Percentiles rank a stretch among this genome's conserved stretches.
Evolutionary conservation across 2,329 filamentous ascomycete genomes (phyloP).

Genomic region (Kalmusia sp.): DNA sequence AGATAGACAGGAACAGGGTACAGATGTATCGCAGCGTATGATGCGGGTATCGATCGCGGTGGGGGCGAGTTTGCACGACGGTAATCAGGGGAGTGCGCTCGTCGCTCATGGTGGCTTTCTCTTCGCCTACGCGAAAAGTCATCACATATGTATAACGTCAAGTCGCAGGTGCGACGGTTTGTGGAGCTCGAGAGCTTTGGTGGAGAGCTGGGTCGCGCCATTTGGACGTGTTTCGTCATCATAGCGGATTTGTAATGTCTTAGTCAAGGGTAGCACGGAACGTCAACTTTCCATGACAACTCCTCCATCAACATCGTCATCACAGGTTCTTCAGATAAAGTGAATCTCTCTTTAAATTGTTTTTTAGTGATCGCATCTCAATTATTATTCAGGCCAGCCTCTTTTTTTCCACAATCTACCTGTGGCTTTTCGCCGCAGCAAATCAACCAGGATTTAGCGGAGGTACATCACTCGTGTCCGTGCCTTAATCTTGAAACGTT

Average conservation of each 20-base stretch:
- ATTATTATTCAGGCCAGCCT: no score
- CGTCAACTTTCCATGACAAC: no score
- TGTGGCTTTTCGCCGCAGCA: no score
- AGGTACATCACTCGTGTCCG: no score
- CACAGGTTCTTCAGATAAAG: no score
- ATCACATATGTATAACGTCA: conserved; percentile 9
- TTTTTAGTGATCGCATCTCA: no score
- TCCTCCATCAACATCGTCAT: no score
- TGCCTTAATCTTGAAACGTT: no score
- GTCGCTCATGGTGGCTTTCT: conserved; percentile 50
- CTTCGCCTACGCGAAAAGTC: conserved; percentile 27
- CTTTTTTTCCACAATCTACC: no score
- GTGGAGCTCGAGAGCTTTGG: not conserved
- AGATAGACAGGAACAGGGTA: conserved; percentile 59
- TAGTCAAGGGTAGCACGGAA: no score
- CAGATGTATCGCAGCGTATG: conserved; percentile 70
- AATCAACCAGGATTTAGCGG: no score
- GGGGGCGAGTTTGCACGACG: conserved; percentile 63
- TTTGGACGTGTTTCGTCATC: not conserved
- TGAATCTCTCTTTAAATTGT: no score
- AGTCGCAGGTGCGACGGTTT: not conserved
- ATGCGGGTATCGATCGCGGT: conserved; percentile 60
- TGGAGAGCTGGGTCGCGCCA: not conserved
- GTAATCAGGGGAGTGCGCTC: conserved; percentile 74
- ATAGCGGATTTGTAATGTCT: not conserved